Conservation (phyloP, 2,329 filamentous ascomycete species). For the Calonectria naviculata region DNA sequence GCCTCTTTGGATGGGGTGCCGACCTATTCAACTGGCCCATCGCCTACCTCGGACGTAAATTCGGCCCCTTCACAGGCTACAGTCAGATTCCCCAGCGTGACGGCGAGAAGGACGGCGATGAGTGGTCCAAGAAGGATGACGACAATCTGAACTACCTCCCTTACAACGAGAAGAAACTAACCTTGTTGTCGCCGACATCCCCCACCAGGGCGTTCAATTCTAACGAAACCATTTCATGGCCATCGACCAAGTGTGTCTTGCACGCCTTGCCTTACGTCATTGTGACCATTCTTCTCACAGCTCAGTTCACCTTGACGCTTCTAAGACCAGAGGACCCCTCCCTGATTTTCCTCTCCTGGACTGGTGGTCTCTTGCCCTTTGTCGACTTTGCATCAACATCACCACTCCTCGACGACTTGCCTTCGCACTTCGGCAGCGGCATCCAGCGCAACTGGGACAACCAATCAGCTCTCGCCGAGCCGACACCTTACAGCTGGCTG, state of each 20-base stretch:
- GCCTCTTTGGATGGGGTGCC: constrained; percentile 39
- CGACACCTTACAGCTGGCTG: constrained; percentile 38
- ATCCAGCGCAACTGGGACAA: constrained; percentile 42
- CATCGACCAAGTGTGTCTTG: constrained; percentile 14
- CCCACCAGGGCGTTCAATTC: background rate
- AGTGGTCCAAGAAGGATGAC: constrained; percentile 20
- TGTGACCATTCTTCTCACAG: constrained; percentile 37
- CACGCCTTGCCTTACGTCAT: constrained; percentile 31
- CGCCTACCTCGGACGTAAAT: constrained; percentile 18
- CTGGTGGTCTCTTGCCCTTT: constrained; percentile 45
- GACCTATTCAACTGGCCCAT: constrained; percentile 45
- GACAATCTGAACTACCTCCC: background rate
- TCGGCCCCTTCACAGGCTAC: constrained; percentile 21
- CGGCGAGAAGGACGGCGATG: background rate
- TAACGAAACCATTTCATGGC: background rate
- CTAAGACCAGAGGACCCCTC: constrained; percentile 46
- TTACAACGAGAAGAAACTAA: constrained; percentile 29
- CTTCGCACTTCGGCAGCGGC: constrained; percentile 38
- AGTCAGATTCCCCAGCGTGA: constrained; percentile 26
- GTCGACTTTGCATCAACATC: constrained; percentile 47
- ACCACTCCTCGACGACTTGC: constrained; percentile 39
- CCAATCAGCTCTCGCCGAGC: constrained; percentile 38
- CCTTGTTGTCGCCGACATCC: background rate
- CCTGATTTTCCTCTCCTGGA: constrained; percentile 50
- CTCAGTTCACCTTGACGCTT: constrained; percentile 36